Base-by-base conservation (phyloP, 768 basidiomycete genomes). In the Mycena floridula region DNA sequence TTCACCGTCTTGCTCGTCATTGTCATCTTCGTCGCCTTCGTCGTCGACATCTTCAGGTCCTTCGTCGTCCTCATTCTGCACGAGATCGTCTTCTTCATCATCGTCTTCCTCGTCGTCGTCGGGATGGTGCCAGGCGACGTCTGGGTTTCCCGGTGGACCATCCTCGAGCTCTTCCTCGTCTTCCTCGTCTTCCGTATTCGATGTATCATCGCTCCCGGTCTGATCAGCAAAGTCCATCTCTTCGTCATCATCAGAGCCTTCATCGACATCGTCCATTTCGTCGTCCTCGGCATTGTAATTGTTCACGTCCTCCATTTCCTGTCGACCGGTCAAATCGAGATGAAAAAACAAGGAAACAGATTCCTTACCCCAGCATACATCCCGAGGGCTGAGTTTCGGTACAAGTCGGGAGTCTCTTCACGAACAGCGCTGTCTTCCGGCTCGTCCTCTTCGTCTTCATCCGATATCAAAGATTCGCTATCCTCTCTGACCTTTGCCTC, bases 311-410 rank as follows among this genome's bases (percentile, higher is more conserved):
- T 90, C 89, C 85, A 91, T 89, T 60, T 90, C 89, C 88, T 93
- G 50, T 4, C 32, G 22, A 13, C 6, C 20, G 35, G 5, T 44
- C 46, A 43, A 28, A 51, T 52, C 24, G 46, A 52, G 43, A 38
- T 53, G 30, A 44, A 26, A 20, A 25, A 8, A 44, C 39, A 28
- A 44, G 26, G 37, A 37, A 23, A 28, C 11, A 46, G 22, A 40
- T 21, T 38, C 40, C 88, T 66, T 68, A 92, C 89, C 30, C 89
- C 90, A 57, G 80, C 83, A 60, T 83, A 92, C 93, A 98, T 93
- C 50, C 94, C 96, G 27, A 99, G 74, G 8, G 96, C 89, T 1
- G 96, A 98, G 61, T 92, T 93, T 37, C 94, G 85, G 65, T 98
- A 98, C 16, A 98, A 67, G 63, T 98, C 92, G 4, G 91, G 90